Evolutionary conservation across 192 early-diverging fungal species (phyloP).

Genomic region (Borealophlyctis nickersoniae): DNA sequence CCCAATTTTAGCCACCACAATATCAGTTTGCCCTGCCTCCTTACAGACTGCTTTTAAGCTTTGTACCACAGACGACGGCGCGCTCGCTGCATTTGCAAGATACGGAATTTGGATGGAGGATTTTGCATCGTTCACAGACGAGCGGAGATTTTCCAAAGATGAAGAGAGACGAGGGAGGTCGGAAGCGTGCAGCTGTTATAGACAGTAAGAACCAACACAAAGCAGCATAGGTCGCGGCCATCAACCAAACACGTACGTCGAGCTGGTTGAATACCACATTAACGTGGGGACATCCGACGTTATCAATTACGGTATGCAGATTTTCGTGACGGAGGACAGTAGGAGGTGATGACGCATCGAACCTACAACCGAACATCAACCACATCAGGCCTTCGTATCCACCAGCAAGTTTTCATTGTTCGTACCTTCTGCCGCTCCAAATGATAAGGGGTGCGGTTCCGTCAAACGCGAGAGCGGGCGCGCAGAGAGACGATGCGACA

Average conservation of each 20-base stretch:
- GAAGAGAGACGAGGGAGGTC: slow-evolving; percentile 6
- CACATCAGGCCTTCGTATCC: background rate
- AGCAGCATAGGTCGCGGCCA: slow-evolving; percentile 20
- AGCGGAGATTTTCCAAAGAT: background rate
- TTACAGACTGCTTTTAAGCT: background rate
- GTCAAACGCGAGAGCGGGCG: slow-evolving; percentile 1
- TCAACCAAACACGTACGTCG: slow-evolving; percentile 54
- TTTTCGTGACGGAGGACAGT: slow-evolving; percentile 16
- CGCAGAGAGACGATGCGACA: background rate
- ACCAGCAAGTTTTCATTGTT: too few species aligned
- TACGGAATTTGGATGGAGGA: background rate
- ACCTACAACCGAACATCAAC: background rate
- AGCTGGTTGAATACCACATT: slow-evolving; percentile 44
- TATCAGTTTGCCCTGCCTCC: background rate
- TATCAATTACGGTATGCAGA: slow-evolving; percentile 33
- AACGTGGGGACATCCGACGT: slow-evolving; percentile 47
- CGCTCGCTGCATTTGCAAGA: background rate
- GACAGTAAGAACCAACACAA: too few species aligned
- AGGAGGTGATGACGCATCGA: background rate
- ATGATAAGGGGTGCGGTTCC: slow-evolving; percentile 56
- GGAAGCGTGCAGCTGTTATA: slow-evolving; percentile 7
- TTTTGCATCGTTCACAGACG: background rate
- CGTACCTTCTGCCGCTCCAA: slow-evolving; percentile 45
- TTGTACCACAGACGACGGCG: background rate
- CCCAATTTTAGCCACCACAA: background rate